Percentiles rank a stretch among this genome's conserved stretches.
These are phyloP conservation scores for Boletus sp. DNA, from an alignment of 768 basidiomycete genomes.

Conservation along the genomic window DNA sequence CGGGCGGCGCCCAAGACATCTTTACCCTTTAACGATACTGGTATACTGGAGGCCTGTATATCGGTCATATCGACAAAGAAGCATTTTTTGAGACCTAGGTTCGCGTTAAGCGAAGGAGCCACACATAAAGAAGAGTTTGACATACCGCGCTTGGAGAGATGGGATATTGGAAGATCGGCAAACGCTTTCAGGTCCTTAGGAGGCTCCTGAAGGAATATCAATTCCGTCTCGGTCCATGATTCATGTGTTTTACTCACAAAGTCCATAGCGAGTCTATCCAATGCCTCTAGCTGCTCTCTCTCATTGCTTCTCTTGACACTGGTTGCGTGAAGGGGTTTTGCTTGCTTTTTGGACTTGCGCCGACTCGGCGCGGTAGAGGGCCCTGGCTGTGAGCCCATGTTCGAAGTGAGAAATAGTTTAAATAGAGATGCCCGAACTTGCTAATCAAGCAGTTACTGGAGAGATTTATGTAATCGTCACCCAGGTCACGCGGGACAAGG, in stretches of 20 bases:
- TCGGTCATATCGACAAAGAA: constrained; percentile 89
- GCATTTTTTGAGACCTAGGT: constrained; percentile 76
- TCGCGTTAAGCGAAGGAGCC: constrained; percentile 4
- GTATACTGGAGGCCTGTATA: constrained; percentile 62
- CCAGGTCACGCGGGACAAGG: too few species aligned
- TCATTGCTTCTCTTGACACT: constrained; percentile 45
- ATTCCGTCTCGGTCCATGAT: constrained; percentile 3
- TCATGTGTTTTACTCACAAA: constrained; percentile 44
- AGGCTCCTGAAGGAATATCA: constrained; percentile 43
- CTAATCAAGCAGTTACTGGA: too few species aligned
- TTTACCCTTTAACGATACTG: constrained; percentile 56
- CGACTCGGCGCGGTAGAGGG: constrained; percentile 12
- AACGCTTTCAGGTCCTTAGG: constrained; percentile 53
- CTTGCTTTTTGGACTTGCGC: constrained; percentile 18
- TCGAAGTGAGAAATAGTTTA: neutral
- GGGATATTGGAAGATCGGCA: constrained; percentile 75
- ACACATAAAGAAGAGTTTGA: neutral
- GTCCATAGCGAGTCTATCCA: constrained; percentile 48
- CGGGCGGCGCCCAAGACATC: constrained; percentile 70
- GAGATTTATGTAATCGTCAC: too few species aligned
- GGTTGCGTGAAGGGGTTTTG: constrained; percentile 10
- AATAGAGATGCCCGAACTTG: too few species aligned
- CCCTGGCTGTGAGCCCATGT: constrained; percentile 21
- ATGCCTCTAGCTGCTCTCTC: constrained; percentile 48
- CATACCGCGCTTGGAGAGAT: constrained; percentile 69